Evolutionary conservation across 1,284 basidiomycete genomes (phyloP).

Genomic region (Sutorius eximius): DNA sequence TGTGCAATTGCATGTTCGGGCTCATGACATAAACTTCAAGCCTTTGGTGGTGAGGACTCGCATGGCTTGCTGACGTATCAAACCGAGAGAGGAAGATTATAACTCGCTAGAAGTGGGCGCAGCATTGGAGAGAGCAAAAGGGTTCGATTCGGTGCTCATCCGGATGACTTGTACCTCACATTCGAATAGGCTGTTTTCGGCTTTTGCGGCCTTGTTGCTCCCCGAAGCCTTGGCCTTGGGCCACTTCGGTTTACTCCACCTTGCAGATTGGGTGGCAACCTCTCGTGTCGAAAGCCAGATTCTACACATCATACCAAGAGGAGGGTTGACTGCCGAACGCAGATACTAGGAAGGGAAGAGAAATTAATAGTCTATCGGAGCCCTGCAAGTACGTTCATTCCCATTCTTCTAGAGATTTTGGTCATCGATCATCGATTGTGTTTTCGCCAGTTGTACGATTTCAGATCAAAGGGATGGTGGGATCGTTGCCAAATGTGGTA

Average conservation of each 20-base stretch:
- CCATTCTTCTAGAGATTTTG: not conserved
- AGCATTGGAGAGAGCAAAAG: not conserved
- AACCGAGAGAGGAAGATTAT: not conserved
- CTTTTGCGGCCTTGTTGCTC: not conserved
- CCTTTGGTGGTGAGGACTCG: not conserved
- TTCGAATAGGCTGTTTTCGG: not conserved
- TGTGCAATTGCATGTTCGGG: no score
- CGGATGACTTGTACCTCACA: not conserved
- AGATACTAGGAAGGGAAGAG: no score
- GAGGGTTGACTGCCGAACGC: not conserved
- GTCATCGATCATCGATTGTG: not conserved
- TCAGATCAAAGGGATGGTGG: not conserved
- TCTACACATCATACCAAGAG: not conserved
- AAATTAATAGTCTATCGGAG: not conserved
- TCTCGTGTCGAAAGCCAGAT: not conserved
- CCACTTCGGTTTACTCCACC: not conserved
- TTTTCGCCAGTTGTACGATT: not conserved
- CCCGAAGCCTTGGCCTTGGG: not conserved
- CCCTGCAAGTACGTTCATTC: not conserved
- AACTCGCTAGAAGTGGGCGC: not conserved
- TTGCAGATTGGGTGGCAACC: not conserved
- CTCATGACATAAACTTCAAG: not conserved
- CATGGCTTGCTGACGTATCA: not conserved
- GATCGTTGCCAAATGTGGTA: not conserved
- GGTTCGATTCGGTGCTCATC: not conserved